These are phyloP conservation scores for Telfairia occidentalis DNA, from an alignment of 331 rosid genomes.

Conservation along the genomic window DNA sequence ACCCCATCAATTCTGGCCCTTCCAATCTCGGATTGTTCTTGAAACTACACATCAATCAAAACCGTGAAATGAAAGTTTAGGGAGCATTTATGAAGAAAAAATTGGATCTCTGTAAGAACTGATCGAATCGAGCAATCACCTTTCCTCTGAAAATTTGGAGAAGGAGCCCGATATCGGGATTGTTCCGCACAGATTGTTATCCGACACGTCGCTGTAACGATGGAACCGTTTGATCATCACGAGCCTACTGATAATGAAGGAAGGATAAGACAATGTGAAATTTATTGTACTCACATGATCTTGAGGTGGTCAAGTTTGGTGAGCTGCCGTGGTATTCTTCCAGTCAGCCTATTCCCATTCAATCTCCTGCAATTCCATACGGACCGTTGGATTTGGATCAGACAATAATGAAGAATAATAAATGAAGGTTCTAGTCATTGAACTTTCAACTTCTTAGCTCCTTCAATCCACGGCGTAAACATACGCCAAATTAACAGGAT, in stretches of 20 bases:
- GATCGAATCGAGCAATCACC: constrained; percentile 20
- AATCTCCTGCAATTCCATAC: constrained; percentile 39
- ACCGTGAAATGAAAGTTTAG: background rate
- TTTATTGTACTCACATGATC: constrained; percentile 37
- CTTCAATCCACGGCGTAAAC: too few species aligned
- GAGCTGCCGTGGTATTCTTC: constrained; percentile 42
- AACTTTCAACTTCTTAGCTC: too few species aligned
- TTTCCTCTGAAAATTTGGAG: constrained; percentile 44
- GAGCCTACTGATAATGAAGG: background rate
- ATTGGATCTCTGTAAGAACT: background rate
- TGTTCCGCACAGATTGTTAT: constrained; percentile 72
- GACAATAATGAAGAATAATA: background rate
- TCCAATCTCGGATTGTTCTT: constrained; percentile 61
- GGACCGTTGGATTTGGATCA: background rate
- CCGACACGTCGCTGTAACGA: constrained; percentile 53
- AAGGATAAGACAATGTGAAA: background rate
- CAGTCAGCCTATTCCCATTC: constrained; percentile 49
- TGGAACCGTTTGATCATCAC: background rate
- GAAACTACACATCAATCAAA: constrained; percentile 43
- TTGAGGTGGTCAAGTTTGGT: constrained; percentile 41
- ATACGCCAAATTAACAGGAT: too few species aligned
- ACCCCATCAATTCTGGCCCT: constrained; percentile 88
- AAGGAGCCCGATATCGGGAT: constrained; percentile 66
- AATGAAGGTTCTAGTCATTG: too few species aligned
- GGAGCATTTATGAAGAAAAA: background rate